Evolutionary conservation across 768 basidiomycete genomes (phyloP).

Genomic region (Trametes punicea): DNA sequence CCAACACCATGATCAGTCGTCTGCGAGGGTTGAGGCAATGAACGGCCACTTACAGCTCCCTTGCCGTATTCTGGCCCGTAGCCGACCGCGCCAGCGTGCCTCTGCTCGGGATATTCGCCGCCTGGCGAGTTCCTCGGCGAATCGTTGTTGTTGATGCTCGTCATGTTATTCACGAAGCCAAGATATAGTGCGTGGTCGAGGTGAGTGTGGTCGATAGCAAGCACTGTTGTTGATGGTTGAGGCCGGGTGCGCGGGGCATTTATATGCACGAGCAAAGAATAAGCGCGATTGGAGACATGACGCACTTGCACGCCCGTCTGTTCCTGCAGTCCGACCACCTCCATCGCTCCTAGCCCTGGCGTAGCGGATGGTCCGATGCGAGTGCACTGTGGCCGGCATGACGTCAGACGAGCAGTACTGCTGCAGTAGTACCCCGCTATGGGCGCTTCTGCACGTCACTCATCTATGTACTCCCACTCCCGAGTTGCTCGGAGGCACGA

Average conservation of each 20-base stretch:
- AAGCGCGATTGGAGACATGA: slow-evolving; percentile 11
- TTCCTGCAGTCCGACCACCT: not conserved
- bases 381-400: too few relatives aligned
- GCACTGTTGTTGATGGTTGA: too few relatives aligned
- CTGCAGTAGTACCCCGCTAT: too few relatives aligned
- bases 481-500: too few relatives aligned
- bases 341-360: too few relatives aligned
- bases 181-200: not conserved
- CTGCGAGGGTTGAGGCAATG: not conserved
- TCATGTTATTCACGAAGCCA: not conserved
- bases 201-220: too few relatives aligned
- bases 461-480: too few relatives aligned
- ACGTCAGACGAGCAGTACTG: too few relatives aligned
- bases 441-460: too few relatives aligned
- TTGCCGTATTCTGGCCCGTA: slow-evolving; percentile 35
- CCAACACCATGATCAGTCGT: not conserved
- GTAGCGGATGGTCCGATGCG: too few relatives aligned
- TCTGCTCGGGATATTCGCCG: slow-evolving; percentile 36
- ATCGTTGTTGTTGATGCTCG: slow-evolving; percentile 3
- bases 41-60: slow-evolving; percentile 28
- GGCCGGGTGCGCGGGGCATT: not conserved
- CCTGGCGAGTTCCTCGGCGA: too few relatives aligned
- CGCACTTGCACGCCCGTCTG: not conserved
- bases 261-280: slow-evolving; percentile 1
- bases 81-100: slow-evolving; percentile 43